Evolutionary conservation across 306 rosid genomes (phyloP), one percentile per base, ranked within the genome.

Genomic region (Castanea crenata): DNA sequence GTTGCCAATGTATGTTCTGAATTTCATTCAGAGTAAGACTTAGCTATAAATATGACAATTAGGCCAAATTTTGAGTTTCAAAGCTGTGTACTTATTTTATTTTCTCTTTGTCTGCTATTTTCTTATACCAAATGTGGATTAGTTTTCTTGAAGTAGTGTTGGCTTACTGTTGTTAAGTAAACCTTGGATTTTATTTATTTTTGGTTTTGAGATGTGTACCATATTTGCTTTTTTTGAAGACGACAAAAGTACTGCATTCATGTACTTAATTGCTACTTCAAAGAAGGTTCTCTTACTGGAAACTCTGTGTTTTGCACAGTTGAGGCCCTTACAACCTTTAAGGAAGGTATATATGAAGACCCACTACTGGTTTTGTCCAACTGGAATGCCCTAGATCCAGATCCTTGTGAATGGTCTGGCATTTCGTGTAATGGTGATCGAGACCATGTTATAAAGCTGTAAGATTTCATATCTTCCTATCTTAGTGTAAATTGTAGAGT

Each of bases 351-450:
- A 52, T 86, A 73, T 83, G 99, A 96, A 79, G 99, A 96, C 83
- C 99, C 97, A 14, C 75, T 56, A 67, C 86, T 74, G 58, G 90
- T 85, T 74, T 85, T 96, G 76, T 88, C 88, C 51, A 83, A 86
- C 80, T 96, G 99, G 99, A 88, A 91, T 76, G 57, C 83, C 71
- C 63, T 89, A 63, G 96, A 87, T 78, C 57, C 85, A 76, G 93
- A 93, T 89, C 96, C 96, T 85, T 96, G 99, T 81, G 83, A 81
- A 74, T 93, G 98, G 97, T 73, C 79, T 76, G 97, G 99, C 34
- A 81, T 96, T 79, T 83, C 76, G 16, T 96, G 99, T 85, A 79
- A 89, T 73, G 11, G 56, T 59, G 77, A 77, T 70, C 85, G 90
- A 68, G 96, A 88, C 80, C 96, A 93, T 86, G 89, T 96, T 68